A percentile compares a stretch with the other conserved stretches of the same genome.
These are phyloP conservation scores for Hura crepitans DNA, from an alignment of 441 rosid genomes.

Conservation along the genomic window DNA sequence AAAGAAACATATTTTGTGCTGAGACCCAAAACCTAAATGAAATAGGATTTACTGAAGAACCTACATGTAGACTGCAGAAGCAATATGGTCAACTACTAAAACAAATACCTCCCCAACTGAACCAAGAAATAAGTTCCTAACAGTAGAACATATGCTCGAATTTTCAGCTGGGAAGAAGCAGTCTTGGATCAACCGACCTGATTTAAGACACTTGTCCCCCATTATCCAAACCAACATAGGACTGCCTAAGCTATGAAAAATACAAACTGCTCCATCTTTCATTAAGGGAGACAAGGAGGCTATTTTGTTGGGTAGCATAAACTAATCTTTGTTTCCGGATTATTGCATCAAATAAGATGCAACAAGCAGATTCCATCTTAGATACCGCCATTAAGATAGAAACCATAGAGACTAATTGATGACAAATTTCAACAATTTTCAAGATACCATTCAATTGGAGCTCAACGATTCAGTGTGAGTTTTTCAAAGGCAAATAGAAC, in stretches of 20 bases:
- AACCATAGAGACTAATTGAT: background rate
- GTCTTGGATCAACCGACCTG: background rate
- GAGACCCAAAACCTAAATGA: background rate
- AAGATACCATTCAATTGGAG: background rate
- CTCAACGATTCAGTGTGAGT: too few relatives aligned
- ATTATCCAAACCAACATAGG: background rate
- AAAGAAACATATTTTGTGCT: background rate
- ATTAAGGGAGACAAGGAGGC: background rate
- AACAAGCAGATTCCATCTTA: background rate
- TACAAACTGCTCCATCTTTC: background rate
- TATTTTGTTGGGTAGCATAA: background rate
- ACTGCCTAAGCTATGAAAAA: constrained; percentile 3
- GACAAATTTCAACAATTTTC: background rate
- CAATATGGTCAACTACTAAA: background rate
- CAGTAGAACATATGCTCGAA: background rate
- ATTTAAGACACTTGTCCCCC: background rate
- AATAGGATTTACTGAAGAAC: background rate
- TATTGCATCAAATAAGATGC: background rate
- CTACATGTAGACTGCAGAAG: background rate
- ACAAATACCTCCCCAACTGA: background rate
- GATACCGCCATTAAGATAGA: too few relatives aligned
- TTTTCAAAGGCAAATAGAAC: background rate
- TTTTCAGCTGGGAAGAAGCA: background rate
- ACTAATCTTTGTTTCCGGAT: background rate
- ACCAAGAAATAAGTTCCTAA: background rate